Base-by-base conservation (phyloP, 352 stramenopile genomes). In the Elongisporangium undulatum region DNA sequence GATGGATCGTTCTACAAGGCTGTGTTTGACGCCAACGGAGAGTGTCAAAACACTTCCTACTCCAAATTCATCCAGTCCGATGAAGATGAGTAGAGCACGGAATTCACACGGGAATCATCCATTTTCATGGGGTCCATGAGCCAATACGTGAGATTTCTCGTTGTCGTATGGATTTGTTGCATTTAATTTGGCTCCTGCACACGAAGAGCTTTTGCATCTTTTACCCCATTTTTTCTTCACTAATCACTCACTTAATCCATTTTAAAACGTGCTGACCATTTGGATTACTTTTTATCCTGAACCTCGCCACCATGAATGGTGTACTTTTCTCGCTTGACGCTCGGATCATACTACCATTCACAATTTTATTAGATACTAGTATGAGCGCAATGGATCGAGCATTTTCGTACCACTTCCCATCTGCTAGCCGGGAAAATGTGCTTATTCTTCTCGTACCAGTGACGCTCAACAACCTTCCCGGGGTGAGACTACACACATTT, bases 371-470 rank as follows among this genome's bases (percentile, higher is more conserved):
- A 21, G 10, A 21, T 48, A n/a, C n/a, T n/a, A n/a, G n/a, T n/a
- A n/a, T n/a, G n/a, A n/a, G n/a, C n/a, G n/a, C n/a, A 17, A 20
- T 45, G 51, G 16, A 56, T 4, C n/a, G 5, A 54, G 16, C 19
- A 10, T 39, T 24, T 17, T 63, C 82, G 53, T 79, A 95, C 86
- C 74, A 96, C 78, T 84, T 99, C 97, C 97, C 97, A 99, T 53
- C 96, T 90, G 79, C 82, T 98, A 0, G 96, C 97, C n/a, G 97
- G 97, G 62, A 99, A 99, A 69, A 99, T 99, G 65, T 99, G 97
- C 61, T 99, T 99, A 80, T 99, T 99, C 64, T 96, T 92, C 72
- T 99, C 97, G 71, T 99, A 99, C 97, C 97, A 99, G 55, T 94
- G 74, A 26, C 96, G 89, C 69, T 99, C 93, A 0, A 98, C 94